A percentile compares a stretch with the other conserved stretches of the same genome.
These are phyloP conservation scores for Tubosaeta sp. DNA, from an alignment of 768 basidiomycete species.

Conservation along the genomic window DNA sequence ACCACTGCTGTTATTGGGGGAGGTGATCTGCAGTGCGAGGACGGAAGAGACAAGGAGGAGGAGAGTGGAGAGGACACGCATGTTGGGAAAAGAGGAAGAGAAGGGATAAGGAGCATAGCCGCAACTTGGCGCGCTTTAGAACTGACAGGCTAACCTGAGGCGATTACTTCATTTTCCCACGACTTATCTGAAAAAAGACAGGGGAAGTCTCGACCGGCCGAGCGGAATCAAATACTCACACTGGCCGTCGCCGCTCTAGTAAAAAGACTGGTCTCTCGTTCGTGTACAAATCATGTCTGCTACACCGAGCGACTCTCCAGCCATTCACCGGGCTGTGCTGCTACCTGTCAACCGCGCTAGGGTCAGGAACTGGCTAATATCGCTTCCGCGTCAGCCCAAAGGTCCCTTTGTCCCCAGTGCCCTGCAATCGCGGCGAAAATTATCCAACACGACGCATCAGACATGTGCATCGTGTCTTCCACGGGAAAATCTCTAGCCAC, in stretches of 20 bases:
- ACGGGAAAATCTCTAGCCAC: not conserved
- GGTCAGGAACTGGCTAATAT: slow-evolving; percentile 32
- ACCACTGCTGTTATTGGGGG: slow-evolving; percentile 41
- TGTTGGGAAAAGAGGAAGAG: slow-evolving; percentile 25
- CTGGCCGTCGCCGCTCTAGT: not conserved
- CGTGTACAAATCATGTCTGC: not conserved
- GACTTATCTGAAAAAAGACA: not conserved
- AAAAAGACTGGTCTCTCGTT: not conserved
- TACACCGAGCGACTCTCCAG: slow-evolving; percentile 5
- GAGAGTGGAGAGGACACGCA: slow-evolving; percentile 41
- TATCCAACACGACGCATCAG: slow-evolving; percentile 65
- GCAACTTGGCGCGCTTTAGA: not conserved
- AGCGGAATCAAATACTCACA: slow-evolving; percentile 8
- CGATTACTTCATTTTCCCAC: slow-evolving; percentile 21
- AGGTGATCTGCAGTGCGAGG: slow-evolving; percentile 59
- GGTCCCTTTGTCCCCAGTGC: slow-evolving; percentile 75
- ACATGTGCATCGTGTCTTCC: slow-evolving; percentile 30
- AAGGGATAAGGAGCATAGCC: slow-evolving; percentile 10
- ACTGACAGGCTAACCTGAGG: not conserved
- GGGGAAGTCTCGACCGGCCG: not conserved
- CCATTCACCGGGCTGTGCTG: not conserved
- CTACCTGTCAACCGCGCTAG: not conserved
- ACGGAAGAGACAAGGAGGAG: slow-evolving; percentile 53
- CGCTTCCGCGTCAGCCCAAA: slow-evolving; percentile 75
- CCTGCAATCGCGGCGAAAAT: slow-evolving; percentile 59